These are phyloP conservation scores for Syncephalis fuscata DNA, from an alignment of 371 early-diverging fungal species.

Conservation along the genomic window DNA sequence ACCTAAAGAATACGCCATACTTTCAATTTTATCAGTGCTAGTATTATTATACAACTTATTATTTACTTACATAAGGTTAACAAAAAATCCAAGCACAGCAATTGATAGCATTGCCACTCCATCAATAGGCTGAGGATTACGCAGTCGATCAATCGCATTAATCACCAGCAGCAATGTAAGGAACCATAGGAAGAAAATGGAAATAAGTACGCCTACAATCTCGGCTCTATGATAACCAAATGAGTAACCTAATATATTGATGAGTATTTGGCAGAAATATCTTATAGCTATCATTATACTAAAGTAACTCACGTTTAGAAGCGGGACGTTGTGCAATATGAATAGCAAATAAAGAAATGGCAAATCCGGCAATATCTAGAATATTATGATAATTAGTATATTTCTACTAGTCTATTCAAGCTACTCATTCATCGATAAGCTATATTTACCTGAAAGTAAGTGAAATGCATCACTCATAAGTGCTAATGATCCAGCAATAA, in stretches of 20 bases:
- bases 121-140: conserved; percentile 53
- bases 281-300: not conserved
- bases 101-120: conserved; percentile 58
- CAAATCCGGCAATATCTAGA: conserved; percentile 47
- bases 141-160: conserved; percentile 60
- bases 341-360: conserved; percentile 50
- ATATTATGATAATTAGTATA: not conserved
- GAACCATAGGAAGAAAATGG: conserved; percentile 68
- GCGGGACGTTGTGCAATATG: conserved; percentile 50
- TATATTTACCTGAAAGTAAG: conserved; percentile 32
- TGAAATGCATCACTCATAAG: conserved; percentile 64
- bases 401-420: no score
- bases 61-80: conserved; percentile 49
- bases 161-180: conserved; percentile 51
- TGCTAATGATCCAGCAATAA: conserved; percentile 44
- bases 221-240: conserved; percentile 79
- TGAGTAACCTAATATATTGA: conserved; percentile 27
- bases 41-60: not conserved
- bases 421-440: not conserved
- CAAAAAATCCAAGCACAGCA: conserved; percentile 51
- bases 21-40: conserved; percentile 3
- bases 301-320: conserved; percentile 25
- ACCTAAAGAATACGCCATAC: conserved; percentile 22
- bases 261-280: not conserved
- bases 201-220: conserved; percentile 66